A percentile compares a stretch with the other conserved stretches of the same genome.
Conservation (phyloP, 129 eudicot genomes). For the Oenanthe sinensis region DNA sequence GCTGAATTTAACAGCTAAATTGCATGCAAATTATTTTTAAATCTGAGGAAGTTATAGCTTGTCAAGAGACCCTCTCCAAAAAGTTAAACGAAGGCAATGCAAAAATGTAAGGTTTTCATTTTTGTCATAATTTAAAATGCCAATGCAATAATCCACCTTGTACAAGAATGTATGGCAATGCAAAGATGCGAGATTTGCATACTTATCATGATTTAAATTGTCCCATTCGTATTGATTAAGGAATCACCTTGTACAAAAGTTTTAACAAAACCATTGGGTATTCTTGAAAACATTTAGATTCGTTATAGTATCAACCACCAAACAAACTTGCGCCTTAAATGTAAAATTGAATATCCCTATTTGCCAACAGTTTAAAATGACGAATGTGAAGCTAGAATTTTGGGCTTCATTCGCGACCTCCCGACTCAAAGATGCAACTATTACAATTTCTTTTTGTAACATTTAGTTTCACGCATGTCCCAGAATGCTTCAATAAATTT, state of each 20-base stretch:
- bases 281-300: not conserved
- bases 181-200: not conserved
- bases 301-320: not conserved
- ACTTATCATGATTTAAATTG: not conserved
- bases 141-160: not conserved
- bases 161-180: not conserved
- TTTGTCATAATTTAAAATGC: not conserved
- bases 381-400: not conserved
- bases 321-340: not conserved
- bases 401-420: not conserved
- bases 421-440: not conserved
- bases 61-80: not conserved
- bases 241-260: not conserved
- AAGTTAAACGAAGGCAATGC: not conserved
- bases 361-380: not conserved
- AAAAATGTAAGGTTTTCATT: not conserved
- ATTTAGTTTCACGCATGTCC: not conserved
- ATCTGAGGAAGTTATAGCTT: not conserved
- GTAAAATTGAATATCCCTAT: not conserved
- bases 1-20: not conserved
- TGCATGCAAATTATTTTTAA: not conserved
- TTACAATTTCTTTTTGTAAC: not conserved
- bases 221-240: not conserved
- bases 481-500: not conserved
- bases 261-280: not conserved